These are phyloP conservation scores for Crucihimalaya himalaica DNA, from an alignment of 345 rosid species.

Conservation along the genomic window DNA sequence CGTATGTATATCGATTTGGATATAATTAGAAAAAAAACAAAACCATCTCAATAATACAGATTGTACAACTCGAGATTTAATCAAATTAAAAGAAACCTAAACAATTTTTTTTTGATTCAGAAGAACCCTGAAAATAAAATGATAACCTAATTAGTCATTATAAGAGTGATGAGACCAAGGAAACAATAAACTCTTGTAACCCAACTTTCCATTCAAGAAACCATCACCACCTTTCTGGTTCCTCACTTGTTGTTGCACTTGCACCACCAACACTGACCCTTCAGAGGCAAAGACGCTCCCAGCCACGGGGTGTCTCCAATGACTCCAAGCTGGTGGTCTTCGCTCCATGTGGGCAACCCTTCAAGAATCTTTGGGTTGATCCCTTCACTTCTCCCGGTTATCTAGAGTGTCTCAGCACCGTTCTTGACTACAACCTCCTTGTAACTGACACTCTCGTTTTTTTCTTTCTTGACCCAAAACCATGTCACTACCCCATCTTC, in stretches of 20 bases:
- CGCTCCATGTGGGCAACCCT: slow-evolving; percentile 65
- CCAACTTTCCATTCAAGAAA: slow-evolving; percentile 40
- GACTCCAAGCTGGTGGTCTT: slow-evolving; percentile 55
- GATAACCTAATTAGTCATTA: not conserved
- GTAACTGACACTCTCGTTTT: slow-evolving; percentile 55
- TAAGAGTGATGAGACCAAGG: slow-evolving; percentile 11
- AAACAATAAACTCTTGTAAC: slow-evolving; percentile 27
- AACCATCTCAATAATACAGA: not conserved
- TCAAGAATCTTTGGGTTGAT: slow-evolving; percentile 58
- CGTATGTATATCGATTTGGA: not conserved
- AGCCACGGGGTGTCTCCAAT: slow-evolving; percentile 61
- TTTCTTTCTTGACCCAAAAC: slow-evolving; percentile 76
- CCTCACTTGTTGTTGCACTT: slow-evolving; percentile 68
- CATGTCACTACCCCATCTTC: slow-evolving; percentile 75
- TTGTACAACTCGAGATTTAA: not conserved
- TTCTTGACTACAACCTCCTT: slow-evolving; percentile 59
- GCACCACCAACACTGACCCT: slow-evolving; percentile 68
- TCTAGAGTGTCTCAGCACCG: slow-evolving; percentile 75
- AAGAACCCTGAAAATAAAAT: not conserved
- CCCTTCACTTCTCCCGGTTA: slow-evolving; percentile 69
- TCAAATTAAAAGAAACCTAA: not conserved
- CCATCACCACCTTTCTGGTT: slow-evolving; percentile 38
- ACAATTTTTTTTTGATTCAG: not conserved
- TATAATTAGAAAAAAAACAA: not conserved
- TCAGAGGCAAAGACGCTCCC: slow-evolving; percentile 50